Evolutionary conservation across 371 early-diverging fungal species (phyloP).

Genomic region (Circinella minor): DNA sequence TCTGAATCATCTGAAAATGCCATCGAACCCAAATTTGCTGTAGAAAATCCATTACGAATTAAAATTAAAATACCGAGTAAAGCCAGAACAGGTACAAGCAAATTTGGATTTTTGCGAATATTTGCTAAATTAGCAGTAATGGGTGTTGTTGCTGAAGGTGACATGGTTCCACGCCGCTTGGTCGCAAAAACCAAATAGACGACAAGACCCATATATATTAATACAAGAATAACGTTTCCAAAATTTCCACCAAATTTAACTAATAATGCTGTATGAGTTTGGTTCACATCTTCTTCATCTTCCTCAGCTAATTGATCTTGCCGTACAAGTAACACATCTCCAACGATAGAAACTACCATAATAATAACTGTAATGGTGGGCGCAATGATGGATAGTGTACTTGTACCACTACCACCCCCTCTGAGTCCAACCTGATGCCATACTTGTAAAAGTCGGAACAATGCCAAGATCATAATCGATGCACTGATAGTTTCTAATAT

Average conservation of each 20-base stretch:
- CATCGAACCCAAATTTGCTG: neutral
- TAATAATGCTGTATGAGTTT: conserved; percentile 4
- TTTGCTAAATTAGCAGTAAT: neutral
- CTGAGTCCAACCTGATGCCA: conserved; percentile 17
- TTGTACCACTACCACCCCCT: neutral
- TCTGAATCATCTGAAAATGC: neutral
- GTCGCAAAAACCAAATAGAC: neutral
- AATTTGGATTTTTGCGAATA: neutral
- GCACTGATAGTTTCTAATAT: conserved; percentile 10
- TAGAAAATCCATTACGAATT: conserved; percentile 7
- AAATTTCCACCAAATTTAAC: conserved; percentile 2
- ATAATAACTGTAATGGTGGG: neutral
- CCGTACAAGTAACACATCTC: conserved; percentile 3
- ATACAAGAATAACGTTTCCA: neutral
- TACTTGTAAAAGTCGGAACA: conserved; percentile 15
- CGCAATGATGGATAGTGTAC: conserved; percentile 1
- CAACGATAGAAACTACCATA: conserved; percentile 3
- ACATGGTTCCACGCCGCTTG: neutral
- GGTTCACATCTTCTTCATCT: neutral
- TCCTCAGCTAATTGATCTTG: conserved; percentile 12
- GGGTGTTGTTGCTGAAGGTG: neutral
- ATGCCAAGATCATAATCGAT: conserved; percentile 8
- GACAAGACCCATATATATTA: conserved; percentile 1
- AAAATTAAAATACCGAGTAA: neutral
- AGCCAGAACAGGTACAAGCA: conserved; percentile 5